These are phyloP conservation scores for Saturnispora gosingensis DNA, from an alignment of 805 yeast species.

Conservation along the genomic window DNA sequence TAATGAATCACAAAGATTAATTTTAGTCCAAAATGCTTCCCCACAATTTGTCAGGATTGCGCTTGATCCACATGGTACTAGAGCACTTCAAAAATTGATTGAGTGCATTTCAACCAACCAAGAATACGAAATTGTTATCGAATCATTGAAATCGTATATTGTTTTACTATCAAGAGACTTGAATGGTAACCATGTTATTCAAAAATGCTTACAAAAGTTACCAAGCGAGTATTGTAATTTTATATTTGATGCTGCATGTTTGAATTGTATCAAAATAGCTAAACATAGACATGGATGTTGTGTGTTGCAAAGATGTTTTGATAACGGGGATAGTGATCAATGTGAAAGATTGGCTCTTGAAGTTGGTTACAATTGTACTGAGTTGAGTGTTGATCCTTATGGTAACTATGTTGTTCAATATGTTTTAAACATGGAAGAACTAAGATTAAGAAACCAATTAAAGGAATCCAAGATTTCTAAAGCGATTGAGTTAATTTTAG, in stretches of 20 bases:
- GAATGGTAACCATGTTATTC: constrained; percentile 96
- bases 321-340: constrained; percentile 71
- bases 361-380: constrained; percentile 60
- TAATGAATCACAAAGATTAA: constrained; percentile 56
- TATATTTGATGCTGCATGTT: constrained; percentile 77
- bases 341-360: constrained; percentile 54
- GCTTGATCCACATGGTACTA: constrained; percentile 88
- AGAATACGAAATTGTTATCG: constrained; percentile 48
- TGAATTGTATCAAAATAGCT: constrained; percentile 69
- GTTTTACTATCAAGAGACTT: constrained; percentile 77
- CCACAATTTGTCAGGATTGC: constrained; percentile 73
- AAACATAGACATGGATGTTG: constrained; percentile 98
- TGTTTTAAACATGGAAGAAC: constrained; percentile 43
- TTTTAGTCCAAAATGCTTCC: constrained; percentile 61
- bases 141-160: constrained; percentile 45
- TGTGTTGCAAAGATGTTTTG: constrained; percentile 90
- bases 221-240: constrained; percentile 67
- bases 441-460: constrained; percentile 22
- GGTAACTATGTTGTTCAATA: constrained; percentile 97
- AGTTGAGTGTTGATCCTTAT: constrained; percentile 80
- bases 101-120: constrained; percentile 68
- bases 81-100: constrained; percentile 87
- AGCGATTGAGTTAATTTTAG: constrained; percentile 23
- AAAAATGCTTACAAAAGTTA: constrained; percentile 76
- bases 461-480: constrained; percentile 24